These are phyloP conservation scores for Auriculariales sp. DNA, from an alignment of 768 basidiomycete species.

Conservation along the genomic window DNA sequence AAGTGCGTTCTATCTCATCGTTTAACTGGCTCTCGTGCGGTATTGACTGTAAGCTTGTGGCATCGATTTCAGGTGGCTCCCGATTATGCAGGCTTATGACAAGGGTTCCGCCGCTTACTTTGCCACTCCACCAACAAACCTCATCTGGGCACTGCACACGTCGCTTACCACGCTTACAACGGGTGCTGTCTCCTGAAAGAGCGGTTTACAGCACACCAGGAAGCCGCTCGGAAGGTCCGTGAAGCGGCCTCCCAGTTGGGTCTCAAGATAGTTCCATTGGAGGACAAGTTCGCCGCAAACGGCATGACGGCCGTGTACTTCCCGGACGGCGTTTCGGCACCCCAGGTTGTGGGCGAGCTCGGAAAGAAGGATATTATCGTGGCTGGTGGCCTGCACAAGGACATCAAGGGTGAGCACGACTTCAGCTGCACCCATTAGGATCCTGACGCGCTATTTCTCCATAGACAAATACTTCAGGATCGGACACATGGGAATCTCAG, in stretches of 20 bases:
- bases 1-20: constrained; percentile 29
- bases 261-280: constrained; percentile 48
- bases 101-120: constrained; percentile 72
- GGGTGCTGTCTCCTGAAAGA: constrained; percentile 53
- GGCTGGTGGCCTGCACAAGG: constrained; percentile 77
- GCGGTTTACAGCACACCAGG: constrained; percentile 62
- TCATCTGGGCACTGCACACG: constrained; percentile 82
- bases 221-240: constrained; percentile 56
- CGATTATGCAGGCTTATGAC: constrained; percentile 92
- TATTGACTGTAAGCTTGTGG: background rate
- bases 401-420: constrained; percentile 50
- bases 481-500: constrained; percentile 89
- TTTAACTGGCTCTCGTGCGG: background rate
- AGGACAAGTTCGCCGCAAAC: constrained; percentile 57
- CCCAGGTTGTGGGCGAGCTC: constrained; percentile 66
- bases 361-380: constrained; percentile 59
- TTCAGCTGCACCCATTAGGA: background rate
- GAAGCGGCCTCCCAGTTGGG: constrained; percentile 49
- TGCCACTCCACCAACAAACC: constrained; percentile 89
- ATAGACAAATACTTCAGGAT: constrained; percentile 84
- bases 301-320: constrained; percentile 93
- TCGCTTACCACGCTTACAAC: constrained; percentile 62
- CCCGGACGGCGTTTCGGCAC: constrained; percentile 64
- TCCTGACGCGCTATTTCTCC: background rate
- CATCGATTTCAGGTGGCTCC: constrained; percentile 54